phyloP scores from a whole-genome alignment of 2,329 filamentous ascomycete species.

The Sclerotinia trifoliorum region DNA sequence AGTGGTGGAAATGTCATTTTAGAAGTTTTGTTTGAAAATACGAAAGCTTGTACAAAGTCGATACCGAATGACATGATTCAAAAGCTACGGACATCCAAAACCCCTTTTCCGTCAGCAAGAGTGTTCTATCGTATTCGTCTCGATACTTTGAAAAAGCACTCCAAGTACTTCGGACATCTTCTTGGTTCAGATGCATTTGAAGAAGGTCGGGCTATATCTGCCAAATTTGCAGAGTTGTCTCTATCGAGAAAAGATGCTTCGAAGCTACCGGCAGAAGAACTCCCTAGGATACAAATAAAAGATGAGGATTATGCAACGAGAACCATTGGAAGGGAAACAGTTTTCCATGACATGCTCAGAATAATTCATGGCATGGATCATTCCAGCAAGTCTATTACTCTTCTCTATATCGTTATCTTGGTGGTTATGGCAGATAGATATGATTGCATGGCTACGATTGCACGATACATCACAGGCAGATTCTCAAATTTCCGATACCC shows the following conservation, averaged over 20 bases:
- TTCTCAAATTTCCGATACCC: constrained; percentile 55
- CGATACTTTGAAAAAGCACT: constrained; percentile 56
- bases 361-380: constrained; percentile 58
- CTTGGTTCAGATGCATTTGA: constrained; percentile 60
- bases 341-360: constrained; percentile 66
- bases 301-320: constrained; percentile 68
- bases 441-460: constrained; percentile 58
- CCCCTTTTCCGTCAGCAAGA: constrained; percentile 32
- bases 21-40: constrained; percentile 63
- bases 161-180: constrained; percentile 68
- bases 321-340: constrained; percentile 56
- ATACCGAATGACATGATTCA: constrained; percentile 49
- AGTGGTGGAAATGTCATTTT: constrained; percentile 63
- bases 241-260: constrained; percentile 47
- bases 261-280: constrained; percentile 49
- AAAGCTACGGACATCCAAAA: constrained; percentile 38
- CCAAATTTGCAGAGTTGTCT: constrained; percentile 51
- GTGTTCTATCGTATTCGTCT: constrained; percentile 59
- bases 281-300: constrained; percentile 64
- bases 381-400: constrained; percentile 49
- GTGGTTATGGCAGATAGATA: constrained; percentile 73
- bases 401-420: constrained; percentile 61
- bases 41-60: constrained; percentile 50
- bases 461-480: constrained; percentile 51
- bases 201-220: constrained; percentile 58